phyloP scores from a whole-genome alignment of 129 eudicot species.

The Chrysanthemum lavandulifolium region DNA sequence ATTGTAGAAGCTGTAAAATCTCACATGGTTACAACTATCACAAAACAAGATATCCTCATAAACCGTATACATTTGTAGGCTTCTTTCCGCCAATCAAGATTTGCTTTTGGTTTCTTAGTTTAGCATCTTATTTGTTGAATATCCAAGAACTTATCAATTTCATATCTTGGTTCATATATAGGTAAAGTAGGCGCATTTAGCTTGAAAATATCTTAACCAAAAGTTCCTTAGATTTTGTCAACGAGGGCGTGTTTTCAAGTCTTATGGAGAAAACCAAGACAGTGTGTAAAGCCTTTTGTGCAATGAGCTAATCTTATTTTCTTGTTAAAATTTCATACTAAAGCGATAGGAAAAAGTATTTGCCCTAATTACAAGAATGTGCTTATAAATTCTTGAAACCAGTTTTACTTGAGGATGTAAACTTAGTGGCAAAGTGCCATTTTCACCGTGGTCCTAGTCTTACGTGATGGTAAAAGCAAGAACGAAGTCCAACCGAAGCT shows the following conservation, averaged over 20 bases:
- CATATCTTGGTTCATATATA: slow-evolving; percentile 15
- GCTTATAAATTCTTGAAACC: not conserved
- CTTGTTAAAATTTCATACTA: not conserved
- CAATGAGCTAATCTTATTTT: not conserved
- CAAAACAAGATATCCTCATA: not conserved
- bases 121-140: slow-evolving; percentile 1
- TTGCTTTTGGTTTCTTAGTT: not conserved
- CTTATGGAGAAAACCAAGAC: slow-evolving; percentile 90
- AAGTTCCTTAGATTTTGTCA: slow-evolving; percentile 90
- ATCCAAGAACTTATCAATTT: not conserved
- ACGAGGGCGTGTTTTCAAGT: slow-evolving; percentile 99
- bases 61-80: not conserved
- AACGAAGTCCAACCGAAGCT: slow-evolving; percentile 1
- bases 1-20: not conserved
- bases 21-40: not conserved
- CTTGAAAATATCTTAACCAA: slow-evolving; percentile 93
- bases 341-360: slow-evolving; percentile 1
- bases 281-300: slow-evolving; percentile 35
- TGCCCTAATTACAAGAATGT: not conserved
- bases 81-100: not conserved
- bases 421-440: not conserved
- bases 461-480: not conserved
- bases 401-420: slow-evolving; percentile 1
- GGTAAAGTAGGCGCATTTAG: slow-evolving; percentile 99
- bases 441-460: not conserved